Conservation (phyloP, 2,329 filamentous ascomycete species). For the Trichoderma koningiopsis region DNA sequence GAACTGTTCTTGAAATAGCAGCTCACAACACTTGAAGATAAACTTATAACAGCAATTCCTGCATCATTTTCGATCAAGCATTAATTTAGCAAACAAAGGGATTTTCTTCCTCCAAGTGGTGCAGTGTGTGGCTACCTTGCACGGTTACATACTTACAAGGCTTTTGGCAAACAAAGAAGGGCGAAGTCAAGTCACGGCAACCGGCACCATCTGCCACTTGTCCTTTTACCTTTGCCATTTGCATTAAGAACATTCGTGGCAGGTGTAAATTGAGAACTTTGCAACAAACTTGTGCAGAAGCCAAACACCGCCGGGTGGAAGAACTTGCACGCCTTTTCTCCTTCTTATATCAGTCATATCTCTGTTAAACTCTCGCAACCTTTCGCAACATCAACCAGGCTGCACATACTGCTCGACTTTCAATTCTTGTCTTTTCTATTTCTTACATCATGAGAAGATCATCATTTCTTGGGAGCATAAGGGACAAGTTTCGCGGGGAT, state of each 20-base stretch:
- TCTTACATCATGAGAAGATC: conserved; percentile 17
- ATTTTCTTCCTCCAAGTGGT: background rate
- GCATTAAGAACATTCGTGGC: background rate
- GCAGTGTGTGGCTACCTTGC: background rate
- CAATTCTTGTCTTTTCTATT: background rate
- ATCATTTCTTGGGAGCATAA: conserved; percentile 27
- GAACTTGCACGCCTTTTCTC: background rate
- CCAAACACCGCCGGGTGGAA: background rate
- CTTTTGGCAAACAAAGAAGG: background rate
- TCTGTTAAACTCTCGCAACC: background rate
- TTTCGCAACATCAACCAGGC: background rate
- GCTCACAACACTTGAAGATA: background rate
- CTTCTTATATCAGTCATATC: background rate
- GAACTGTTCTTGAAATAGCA: background rate
- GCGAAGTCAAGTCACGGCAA: background rate
- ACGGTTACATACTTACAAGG: background rate
- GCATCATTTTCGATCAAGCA: background rate
- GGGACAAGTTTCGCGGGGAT: conserved; percentile 38
- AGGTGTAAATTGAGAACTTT: background rate
- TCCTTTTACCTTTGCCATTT: background rate
- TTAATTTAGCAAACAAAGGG: background rate
- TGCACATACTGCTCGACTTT: background rate
- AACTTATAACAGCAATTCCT: background rate
- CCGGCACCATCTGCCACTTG: background rate
- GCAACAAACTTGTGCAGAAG: background rate